Evolutionary conservation across 495 filamentous ascomycete species (phyloP).

Genomic region (Mycothermus thermophilus): DNA sequence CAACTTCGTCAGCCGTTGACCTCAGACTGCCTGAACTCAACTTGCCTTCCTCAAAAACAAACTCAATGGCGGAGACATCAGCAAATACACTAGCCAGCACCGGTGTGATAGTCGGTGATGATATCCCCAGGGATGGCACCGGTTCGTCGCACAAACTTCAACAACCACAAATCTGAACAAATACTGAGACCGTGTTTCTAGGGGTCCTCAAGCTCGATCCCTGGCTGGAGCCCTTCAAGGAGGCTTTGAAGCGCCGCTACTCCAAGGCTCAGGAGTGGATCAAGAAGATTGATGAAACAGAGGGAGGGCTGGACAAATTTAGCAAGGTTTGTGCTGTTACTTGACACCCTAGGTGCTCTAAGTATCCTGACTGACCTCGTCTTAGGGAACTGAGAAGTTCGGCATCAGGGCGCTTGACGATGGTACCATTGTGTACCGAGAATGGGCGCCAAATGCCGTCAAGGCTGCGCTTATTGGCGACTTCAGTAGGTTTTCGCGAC

Average conservation of each 20-base stretch:
- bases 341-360: background rate
- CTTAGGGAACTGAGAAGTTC: conserved; percentile 64
- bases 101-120: too few species aligned
- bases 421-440: conserved; percentile 77
- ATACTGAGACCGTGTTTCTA: conserved; percentile 20
- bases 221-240: conserved; percentile 75
- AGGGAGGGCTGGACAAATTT: conserved; percentile 88
- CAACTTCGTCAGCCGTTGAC: too few species aligned
- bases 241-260: conserved; percentile 61
- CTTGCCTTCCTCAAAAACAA: too few species aligned
- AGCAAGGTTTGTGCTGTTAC: conserved; percentile 50
- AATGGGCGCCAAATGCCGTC: conserved; percentile 89
- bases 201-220: conserved; percentile 82
- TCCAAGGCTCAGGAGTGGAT: conserved; percentile 80
- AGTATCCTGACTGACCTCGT: background rate
- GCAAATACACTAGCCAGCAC: too few species aligned
- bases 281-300: conserved; percentile 60
- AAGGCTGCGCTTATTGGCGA: conserved; percentile 85
- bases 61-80: too few species aligned
- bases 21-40: too few species aligned
- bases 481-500: conserved; percentile 50
- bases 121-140: conserved; percentile 34
- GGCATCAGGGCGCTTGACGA: conserved; percentile 68
- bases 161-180: background rate
- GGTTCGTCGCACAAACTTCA: conserved; percentile 15